Conservation (phyloP, 108 stramenopile species). For the Fistulifera pelliculosa region DNA sequence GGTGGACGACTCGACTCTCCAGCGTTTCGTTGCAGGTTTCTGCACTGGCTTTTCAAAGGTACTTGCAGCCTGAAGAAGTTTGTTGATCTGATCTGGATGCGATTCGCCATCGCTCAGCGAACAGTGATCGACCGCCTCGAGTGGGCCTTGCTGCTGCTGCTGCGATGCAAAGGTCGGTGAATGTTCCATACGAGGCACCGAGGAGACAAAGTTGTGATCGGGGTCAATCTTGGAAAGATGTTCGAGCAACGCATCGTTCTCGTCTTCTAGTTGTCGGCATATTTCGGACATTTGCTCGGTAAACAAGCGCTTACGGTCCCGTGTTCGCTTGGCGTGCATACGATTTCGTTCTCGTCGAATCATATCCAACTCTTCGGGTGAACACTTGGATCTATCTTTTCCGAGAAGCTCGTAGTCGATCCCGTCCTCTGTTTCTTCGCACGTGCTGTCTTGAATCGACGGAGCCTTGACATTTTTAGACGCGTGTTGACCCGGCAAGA, state of each 20-base stretch:
- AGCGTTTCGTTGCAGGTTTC: neutral
- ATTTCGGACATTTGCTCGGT: slow-evolving; percentile 82
- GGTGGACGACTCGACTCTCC: no score
- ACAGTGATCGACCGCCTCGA: neutral
- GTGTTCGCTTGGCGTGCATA: slow-evolving; percentile 87
- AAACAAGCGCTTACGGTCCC: slow-evolving; percentile 75
- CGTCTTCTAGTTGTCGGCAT: slow-evolving; percentile 59
- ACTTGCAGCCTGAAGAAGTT: slow-evolving; percentile 50
- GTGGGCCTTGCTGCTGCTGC: slow-evolving; percentile 8
- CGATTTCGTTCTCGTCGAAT: slow-evolving; percentile 83
- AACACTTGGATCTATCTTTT: slow-evolving; percentile 71
- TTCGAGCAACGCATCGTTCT: slow-evolving; percentile 47
- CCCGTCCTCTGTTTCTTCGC: slow-evolving; percentile 43
- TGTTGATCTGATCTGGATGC: slow-evolving; percentile 53
- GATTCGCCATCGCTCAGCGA: slow-evolving; percentile 11
- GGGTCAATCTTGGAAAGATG: slow-evolving; percentile 29
- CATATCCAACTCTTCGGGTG: slow-evolving; percentile 72
- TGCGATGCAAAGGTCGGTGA: slow-evolving; percentile 6
- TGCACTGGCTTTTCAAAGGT: slow-evolving; percentile 18
- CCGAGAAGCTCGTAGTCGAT: slow-evolving; percentile 74
- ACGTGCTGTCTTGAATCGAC: neutral
- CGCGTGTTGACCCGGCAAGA: slow-evolving; percentile 64
- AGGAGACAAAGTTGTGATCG: slow-evolving; percentile 9
- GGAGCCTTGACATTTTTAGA: slow-evolving; percentile 36
- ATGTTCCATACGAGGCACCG: slow-evolving; percentile 8